These are phyloP conservation scores for Malus hybrid DNA, from an alignment of 331 rosid species.

Conservation along the genomic window DNA sequence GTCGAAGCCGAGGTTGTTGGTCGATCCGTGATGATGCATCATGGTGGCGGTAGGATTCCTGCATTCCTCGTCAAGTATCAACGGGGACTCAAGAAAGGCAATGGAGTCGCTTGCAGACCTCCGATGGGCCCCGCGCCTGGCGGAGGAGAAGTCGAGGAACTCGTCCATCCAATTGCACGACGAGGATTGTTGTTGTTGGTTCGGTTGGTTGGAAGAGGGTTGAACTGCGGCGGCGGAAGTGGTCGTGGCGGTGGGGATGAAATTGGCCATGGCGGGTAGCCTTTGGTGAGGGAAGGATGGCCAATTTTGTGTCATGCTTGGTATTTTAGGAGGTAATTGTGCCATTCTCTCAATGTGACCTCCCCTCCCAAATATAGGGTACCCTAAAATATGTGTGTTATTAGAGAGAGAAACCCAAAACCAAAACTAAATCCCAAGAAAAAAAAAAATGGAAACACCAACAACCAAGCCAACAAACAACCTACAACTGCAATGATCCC, in stretches of 20 bases:
- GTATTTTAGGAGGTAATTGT: conserved; percentile 92
- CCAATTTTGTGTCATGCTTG: conserved; percentile 76
- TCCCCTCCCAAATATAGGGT: not conserved
- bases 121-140: conserved; percentile 64
- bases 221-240: not conserved
- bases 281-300: conserved; percentile 46
- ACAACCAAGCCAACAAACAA: conserved; percentile 14
- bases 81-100: conserved; percentile 52
- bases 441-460: not conserved
- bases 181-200: conserved; percentile 4
- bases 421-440: too few relatives aligned
- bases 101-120: conserved; percentile 76
- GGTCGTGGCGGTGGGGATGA: conserved; percentile 11
- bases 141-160: conserved; percentile 75
- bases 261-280: conserved; percentile 26
- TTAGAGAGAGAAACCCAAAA: conserved; percentile 12
- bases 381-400: not conserved
- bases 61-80: conserved; percentile 26
- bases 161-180: conserved; percentile 57
- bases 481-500: conserved; percentile 13
- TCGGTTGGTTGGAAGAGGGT: not conserved
- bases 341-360: conserved; percentile 34
- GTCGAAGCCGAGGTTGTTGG: conserved; percentile 32
- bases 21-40: not conserved
- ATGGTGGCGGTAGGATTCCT: conserved; percentile 17